Evolutionary conservation across 2,329 filamentous ascomycete genomes (phyloP).

Genomic region (Rhinocladiella mackenziei): DNA sequence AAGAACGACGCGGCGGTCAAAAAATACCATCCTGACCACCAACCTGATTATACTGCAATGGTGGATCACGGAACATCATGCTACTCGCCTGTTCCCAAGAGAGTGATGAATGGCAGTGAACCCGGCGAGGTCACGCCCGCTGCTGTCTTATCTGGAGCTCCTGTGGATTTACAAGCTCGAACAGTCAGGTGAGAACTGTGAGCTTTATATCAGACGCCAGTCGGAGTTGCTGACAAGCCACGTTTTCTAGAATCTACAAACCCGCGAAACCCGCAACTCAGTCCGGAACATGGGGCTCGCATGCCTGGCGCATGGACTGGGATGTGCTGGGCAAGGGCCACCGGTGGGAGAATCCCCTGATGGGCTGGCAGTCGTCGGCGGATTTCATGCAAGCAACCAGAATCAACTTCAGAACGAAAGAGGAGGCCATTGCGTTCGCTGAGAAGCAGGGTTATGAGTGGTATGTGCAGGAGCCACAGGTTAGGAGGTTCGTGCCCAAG

Average conservation of each 20-base stretch:
- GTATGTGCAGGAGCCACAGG: slow-evolving; percentile 95
- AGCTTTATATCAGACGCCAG: background rate
- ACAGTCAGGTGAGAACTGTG: slow-evolving; percentile 71
- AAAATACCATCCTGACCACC: slow-evolving; percentile 57
- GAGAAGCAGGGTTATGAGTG: slow-evolving; percentile 99
- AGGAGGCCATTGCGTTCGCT: slow-evolving; percentile 90
- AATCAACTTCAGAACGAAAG: slow-evolving; percentile 85
- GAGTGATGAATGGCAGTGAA: slow-evolving; percentile 87
- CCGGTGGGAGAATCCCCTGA: slow-evolving; percentile 96
- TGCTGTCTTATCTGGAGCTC: slow-evolving; percentile 84
- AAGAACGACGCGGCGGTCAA: slow-evolving; percentile 46
- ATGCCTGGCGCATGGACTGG: slow-evolving; percentile 98
- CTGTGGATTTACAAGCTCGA: slow-evolving; percentile 86
- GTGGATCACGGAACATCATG: slow-evolving; percentile 85
- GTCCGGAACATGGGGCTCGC: slow-evolving; percentile 78
- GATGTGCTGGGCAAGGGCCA: slow-evolving; percentile 88
- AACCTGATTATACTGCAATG: slow-evolving; percentile 75
- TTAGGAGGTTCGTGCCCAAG: slow-evolving; percentile 80
- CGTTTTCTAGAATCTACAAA: slow-evolving; percentile 71
- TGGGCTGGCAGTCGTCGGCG: slow-evolving; percentile 96
- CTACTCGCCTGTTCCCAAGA: slow-evolving; percentile 86
- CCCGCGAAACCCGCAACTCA: slow-evolving; percentile 93
- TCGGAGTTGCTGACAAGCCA: slow-evolving; percentile 11
- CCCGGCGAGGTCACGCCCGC: slow-evolving; percentile 70
- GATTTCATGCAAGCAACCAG: slow-evolving; percentile 94